Evolutionary conservation across 257 asterid species (phyloP), one percentile per base, ranked within the genome.

Genomic region (Sherardia arvensis): DNA sequence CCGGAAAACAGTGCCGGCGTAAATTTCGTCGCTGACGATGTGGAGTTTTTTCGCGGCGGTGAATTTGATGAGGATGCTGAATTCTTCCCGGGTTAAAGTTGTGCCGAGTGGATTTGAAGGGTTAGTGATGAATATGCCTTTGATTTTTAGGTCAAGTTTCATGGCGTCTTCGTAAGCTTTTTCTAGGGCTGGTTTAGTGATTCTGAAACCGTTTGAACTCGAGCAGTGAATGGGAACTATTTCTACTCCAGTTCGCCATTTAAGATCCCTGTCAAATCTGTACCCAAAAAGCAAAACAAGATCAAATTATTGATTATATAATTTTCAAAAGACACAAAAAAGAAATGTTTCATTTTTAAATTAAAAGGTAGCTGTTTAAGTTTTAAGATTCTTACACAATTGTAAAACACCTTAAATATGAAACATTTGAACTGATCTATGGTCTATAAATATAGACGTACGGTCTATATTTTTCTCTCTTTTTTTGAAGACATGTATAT

Each of bases 201-300:
- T 65, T 68, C 61, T 62, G 73, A 78, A 78, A 17, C 29, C 59
- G 47, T 78, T 78, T 36, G 62, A 64, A 55, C 76, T 78, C 12
- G 68, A 71, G 54, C 76, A 68, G 20, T 74, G 61, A 65, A 78
- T 71, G 0, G 80, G 80, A 53, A 78, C 77, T 55, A 78, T 65
- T 74, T 78, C 80, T 55, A 76, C 79, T 62, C 73, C 69, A 0
- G 80, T 68, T 65, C 83, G 59, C 83, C 83, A 78, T 67, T 74
- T 74, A 0, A 78, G 78, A 62, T 78, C 83, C 55, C 83, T 74
- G 66, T 78, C 83, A 71, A 78, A 78, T 75, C 80, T 74, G 71
- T 27, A 26, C 22, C 3, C 21, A 8, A 28, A 2, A 11, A 43
- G 1, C 40, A 33, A 7, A 38, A 38, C 0, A 38, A 12, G 8